Evolutionary conservation across 805 yeast species (phyloP).

Genomic region (Clavispora phyllophila): DNA sequence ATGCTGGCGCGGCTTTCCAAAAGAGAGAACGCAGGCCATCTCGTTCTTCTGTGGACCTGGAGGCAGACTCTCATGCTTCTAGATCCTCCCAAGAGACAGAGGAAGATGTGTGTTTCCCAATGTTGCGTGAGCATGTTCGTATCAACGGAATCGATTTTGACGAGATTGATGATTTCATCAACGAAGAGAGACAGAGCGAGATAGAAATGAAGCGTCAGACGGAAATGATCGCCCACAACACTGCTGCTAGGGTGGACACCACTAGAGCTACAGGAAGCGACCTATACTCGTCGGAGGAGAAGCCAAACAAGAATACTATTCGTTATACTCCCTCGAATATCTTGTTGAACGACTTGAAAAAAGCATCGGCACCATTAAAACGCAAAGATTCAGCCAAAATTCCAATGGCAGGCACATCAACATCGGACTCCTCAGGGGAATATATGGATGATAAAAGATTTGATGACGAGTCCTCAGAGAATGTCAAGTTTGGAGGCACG

Average conservation of each 20-base stretch:
- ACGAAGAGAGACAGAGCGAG: constrained; percentile 51
- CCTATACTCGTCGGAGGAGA: constrained; percentile 24
- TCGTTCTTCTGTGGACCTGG: constrained; percentile 48
- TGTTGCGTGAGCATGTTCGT: constrained; percentile 58
- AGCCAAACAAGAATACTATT: constrained; percentile 48
- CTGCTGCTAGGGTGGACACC: constrained; percentile 13
- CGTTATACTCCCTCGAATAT: constrained; percentile 55
- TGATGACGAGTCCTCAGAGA: constrained; percentile 23
- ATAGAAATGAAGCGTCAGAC: constrained; percentile 20
- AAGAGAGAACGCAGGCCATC: constrained; percentile 32
- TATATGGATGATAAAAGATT: constrained; percentile 12
- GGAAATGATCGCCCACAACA: constrained; percentile 20
- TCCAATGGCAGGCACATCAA: constrained; percentile 1
- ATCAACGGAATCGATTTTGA: constrained; percentile 83
- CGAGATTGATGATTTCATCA: constrained; percentile 79
- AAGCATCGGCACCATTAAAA: not conserved
- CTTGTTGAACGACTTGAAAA: constrained; percentile 12
- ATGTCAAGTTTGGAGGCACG: constrained; percentile 38
- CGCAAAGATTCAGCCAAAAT: constrained; percentile 1
- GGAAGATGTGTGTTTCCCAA: constrained; percentile 96
- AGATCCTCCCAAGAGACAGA: constrained; percentile 86
- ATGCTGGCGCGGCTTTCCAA: constrained; percentile 11
- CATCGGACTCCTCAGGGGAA: constrained; percentile 21
- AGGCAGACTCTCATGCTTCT: constrained; percentile 67
- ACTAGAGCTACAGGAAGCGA: constrained; percentile 20